Evolutionary conservation across 768 basidiomycete genomes (phyloP).

Genomic region (Agaricus subrufescens): DNA sequence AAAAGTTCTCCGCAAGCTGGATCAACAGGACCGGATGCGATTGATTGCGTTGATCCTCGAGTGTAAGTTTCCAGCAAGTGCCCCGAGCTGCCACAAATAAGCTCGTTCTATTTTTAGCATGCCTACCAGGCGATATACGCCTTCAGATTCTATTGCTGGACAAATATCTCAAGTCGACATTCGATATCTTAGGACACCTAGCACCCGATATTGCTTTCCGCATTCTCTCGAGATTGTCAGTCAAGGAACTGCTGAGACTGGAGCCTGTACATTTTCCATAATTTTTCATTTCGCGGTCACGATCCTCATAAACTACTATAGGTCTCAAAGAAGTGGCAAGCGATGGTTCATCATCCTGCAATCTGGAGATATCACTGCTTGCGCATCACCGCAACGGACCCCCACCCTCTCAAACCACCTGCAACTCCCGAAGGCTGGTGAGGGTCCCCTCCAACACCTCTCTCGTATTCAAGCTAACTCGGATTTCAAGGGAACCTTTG

Average conservation of each 20-base stretch:
- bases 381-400: slow-evolving; percentile 68
- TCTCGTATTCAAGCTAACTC: neutral
- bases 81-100: slow-evolving; percentile 1
- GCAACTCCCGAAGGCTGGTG: slow-evolving; percentile 69
- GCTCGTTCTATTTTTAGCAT: slow-evolving; percentile 36
- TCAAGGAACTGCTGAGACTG: slow-evolving; percentile 58
- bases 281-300: slow-evolving; percentile 16
- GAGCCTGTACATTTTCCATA: slow-evolving; percentile 39
- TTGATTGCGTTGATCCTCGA: slow-evolving; percentile 63
- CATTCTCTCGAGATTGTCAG: slow-evolving; percentile 50
- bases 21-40: slow-evolving; percentile 66
- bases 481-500: slow-evolving; percentile 43
- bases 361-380: slow-evolving; percentile 78
- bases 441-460: neutral
- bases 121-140: slow-evolving; percentile 80
- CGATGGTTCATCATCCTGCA: slow-evolving; percentile 53
- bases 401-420: slow-evolving; percentile 59
- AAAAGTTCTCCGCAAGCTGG: slow-evolving; percentile 55
- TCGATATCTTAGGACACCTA: slow-evolving; percentile 75
- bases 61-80: slow-evolving; percentile 28
- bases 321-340: slow-evolving; percentile 44
- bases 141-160: slow-evolving; percentile 81
- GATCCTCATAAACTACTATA: slow-evolving; percentile 25
- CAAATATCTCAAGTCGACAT: slow-evolving; percentile 78
- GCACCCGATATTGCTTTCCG: slow-evolving; percentile 60